phyloP scores from a whole-genome alignment of 2,329 filamentous ascomycete species.

The Fusarium hostae region DNA sequence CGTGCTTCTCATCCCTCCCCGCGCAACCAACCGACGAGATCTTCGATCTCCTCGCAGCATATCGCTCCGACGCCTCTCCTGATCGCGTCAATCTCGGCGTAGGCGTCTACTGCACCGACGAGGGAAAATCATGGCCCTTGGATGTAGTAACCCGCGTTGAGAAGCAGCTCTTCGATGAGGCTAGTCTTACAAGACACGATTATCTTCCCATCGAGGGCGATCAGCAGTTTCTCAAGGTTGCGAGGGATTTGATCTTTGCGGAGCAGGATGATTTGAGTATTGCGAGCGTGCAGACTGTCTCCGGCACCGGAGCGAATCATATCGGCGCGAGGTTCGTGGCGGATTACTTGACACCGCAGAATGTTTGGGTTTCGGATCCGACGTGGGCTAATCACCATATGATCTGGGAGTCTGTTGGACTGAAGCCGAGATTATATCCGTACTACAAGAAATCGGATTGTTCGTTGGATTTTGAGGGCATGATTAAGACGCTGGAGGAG shows the following conservation, averaged over 20 bases:
- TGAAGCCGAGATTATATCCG: constrained; percentile 83
- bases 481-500: constrained; percentile 75
- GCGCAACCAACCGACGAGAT: constrained; percentile 27
- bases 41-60: constrained; percentile 26
- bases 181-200: constrained; percentile 30
- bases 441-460: constrained; percentile 91
- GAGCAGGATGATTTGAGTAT: constrained; percentile 27
- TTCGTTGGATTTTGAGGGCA: constrained; percentile 89
- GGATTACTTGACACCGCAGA: constrained; percentile 81
- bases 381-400: constrained; percentile 99
- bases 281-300: constrained; percentile 87
- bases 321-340: constrained; percentile 91
- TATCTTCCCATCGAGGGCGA: constrained; percentile 40
- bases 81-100: constrained; percentile 39
- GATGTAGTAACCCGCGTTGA: constrained; percentile 35
- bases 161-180: constrained; percentile 28
- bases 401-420: constrained; percentile 90
- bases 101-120: constrained; percentile 40
- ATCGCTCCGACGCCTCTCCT: constrained; percentile 26
- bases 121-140: constrained; percentile 40
- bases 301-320: constrained; percentile 94
- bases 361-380: constrained; percentile 91
- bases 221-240: constrained; percentile 30
- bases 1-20: constrained; percentile 17
- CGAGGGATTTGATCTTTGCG: constrained; percentile 33